Base-by-base conservation (phyloP, 768 basidiomycete species). In the Mycena haematopus region DNA sequence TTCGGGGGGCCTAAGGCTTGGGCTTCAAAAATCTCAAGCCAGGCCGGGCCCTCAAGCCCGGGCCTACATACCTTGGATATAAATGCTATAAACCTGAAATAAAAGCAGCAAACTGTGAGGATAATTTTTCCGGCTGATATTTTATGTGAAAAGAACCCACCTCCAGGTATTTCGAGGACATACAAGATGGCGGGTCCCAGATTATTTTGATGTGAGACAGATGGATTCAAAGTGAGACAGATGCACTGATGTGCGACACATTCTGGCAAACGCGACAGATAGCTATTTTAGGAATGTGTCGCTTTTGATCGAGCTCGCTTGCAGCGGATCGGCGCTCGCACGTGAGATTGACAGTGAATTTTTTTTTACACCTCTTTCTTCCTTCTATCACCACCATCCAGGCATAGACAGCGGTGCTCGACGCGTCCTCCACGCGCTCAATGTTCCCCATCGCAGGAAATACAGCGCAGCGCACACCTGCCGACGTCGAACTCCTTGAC, bases 331-430 rank as follows among this genome's bases (percentile, higher is more conserved):
- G n/a, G 31, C 31, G 11, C 6, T 33, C 31, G 6, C 31, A 33
- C 31, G 31, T 33, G 31, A 11, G 31, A 33, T 33, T 11, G 11
- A 11, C 40, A 15, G 15, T 9, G 6, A 6, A 33, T 10, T 3
- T 6, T 6, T 33, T 14, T 5, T n/a, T n/a, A n/a, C n/a, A n/a
- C n/a, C 11, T 33, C 49, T 25, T 22, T 58, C 47, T 58, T 33
- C 27, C 21, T 51, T 22, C 11, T 49, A 58, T 38, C 57, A 58
- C 49, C 49, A 50, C 19, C n/a, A n/a, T 19, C 45, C 56, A 27
- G 13, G 14, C 36, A 38, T n/a, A n/a, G n/a, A 38, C 36, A 19
- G n/a, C n/a, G n/a, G n/a, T 13, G n/a, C 29, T 17, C 10, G 24
- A 27, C 49, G 22, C 50, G 38, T n/a, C 14, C n/a, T 29, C 29